A percentile compares a stretch with the other conserved stretches of the same genome.
Evolutionary conservation across 306 rosid genomes (phyloP).

Genomic region (Canavalia ensiformis): DNA sequence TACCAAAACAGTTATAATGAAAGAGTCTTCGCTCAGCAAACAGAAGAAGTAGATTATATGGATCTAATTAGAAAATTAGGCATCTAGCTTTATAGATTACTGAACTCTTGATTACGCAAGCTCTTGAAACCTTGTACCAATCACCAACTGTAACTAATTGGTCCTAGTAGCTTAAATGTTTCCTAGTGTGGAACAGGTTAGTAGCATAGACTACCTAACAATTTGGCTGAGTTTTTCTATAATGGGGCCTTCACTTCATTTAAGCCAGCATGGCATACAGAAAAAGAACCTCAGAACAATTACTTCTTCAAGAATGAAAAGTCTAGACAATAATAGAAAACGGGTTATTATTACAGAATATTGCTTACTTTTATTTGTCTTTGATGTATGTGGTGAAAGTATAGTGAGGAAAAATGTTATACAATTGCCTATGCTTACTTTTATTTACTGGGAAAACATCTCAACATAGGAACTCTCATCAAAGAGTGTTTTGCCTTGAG

Average conservation of each 20-base stretch:
- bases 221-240: not conserved
- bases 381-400: not conserved
- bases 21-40: not conserved
- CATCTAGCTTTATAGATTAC: not conserved
- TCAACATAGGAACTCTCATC: not conserved
- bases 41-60: not conserved
- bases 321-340: conserved; percentile 39
- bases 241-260: conserved; percentile 41
- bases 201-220: not conserved
- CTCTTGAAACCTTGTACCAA: not conserved
- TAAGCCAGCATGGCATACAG: conserved; percentile 38
- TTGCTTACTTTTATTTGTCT: not conserved
- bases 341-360: conserved; percentile 41
- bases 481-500: not conserved
- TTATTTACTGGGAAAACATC: conserved; percentile 10
- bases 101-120: not conserved
- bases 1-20: not conserved
- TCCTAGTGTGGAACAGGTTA: not conserved
- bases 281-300: conserved; percentile 30
- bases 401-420: not conserved
- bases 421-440: not conserved
- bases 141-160: not conserved
- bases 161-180: not conserved
- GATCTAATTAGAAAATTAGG: not conserved
- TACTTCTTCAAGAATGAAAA: conserved; percentile 15